These are phyloP conservation scores for Paragyromitra xinjiangensis DNA, from an alignment of 495 filamentous ascomycete species.

Conservation along the genomic window DNA sequence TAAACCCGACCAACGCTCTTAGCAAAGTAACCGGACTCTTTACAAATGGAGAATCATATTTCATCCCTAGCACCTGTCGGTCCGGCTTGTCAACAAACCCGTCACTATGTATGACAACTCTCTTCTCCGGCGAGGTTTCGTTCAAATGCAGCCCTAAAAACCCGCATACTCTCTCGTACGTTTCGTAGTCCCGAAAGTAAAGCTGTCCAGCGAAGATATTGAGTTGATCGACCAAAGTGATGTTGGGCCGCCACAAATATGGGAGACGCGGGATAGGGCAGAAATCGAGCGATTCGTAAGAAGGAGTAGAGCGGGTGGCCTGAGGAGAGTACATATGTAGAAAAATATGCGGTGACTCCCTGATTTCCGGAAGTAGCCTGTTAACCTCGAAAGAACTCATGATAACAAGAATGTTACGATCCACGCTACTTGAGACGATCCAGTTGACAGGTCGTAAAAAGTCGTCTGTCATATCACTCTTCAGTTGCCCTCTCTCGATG, in stretches of 20 bases:
- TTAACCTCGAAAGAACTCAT: slow-evolving; percentile 73
- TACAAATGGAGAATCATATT: slow-evolving; percentile 24
- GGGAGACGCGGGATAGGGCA: slow-evolving; percentile 27
- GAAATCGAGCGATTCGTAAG: slow-evolving; percentile 57
- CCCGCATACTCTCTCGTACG: slow-evolving; percentile 66
- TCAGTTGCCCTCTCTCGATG: slow-evolving; percentile 52
- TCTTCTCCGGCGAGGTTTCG: slow-evolving; percentile 2
- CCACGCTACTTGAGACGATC: slow-evolving; percentile 61
- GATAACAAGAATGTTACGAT: slow-evolving; percentile 59
- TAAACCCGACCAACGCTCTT: slow-evolving; percentile 22
- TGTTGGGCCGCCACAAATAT: slow-evolving; percentile 35
- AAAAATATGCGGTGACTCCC: slow-evolving; percentile 56
- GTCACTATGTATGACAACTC: slow-evolving; percentile 16
- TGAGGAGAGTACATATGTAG: slow-evolving; percentile 70
- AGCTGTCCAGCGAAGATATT: slow-evolving; percentile 75
- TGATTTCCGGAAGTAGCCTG: slow-evolving; percentile 60
- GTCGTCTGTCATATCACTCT: slow-evolving; percentile 59
- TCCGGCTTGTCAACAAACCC: slow-evolving; percentile 26
- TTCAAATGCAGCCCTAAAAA: slow-evolving; percentile 63
- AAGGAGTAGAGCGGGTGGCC: slow-evolving; percentile 59
- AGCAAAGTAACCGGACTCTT: slow-evolving; percentile 31
- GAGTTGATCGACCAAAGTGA: slow-evolving; percentile 61
- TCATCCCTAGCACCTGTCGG: slow-evolving; percentile 27
- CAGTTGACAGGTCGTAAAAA: slow-evolving; percentile 69
- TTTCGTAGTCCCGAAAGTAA: slow-evolving; percentile 65